Percentiles rank a stretch among this genome's conserved stretches.
These are phyloP conservation scores for Conticribra guillardii DNA, from an alignment of 108 stramenopile genomes.

Conservation along the genomic window DNA sequence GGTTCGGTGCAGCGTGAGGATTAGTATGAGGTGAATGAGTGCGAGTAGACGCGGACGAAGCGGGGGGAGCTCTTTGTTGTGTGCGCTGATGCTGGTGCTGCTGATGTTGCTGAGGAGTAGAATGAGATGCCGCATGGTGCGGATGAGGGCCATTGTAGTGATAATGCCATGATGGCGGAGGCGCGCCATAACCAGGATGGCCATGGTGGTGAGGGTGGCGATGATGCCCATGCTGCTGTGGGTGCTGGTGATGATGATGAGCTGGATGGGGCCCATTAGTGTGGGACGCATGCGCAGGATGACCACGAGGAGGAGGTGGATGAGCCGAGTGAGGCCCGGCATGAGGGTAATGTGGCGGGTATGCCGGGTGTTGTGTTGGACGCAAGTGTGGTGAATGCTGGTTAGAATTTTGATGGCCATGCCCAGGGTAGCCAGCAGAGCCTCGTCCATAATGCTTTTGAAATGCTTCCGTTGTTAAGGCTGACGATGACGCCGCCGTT, in stretches of 20 bases:
- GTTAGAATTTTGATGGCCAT: conserved; percentile 3
- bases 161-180: background rate
- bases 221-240: conserved; percentile 6
- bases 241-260: background rate
- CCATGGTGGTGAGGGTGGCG: background rate
- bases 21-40: no score
- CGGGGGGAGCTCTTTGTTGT: no score
- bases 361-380: background rate
- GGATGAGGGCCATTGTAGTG: conserved; percentile 2
- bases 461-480: conserved; percentile 26
- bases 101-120: background rate
- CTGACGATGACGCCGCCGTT: background rate
- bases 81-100: background rate
- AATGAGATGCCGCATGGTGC: background rate
- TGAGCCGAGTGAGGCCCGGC: background rate
- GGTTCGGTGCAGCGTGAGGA: no score
- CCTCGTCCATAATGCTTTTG: conserved; percentile 44
- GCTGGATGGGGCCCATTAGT: background rate
- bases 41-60: no score
- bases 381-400: conserved; percentile 6
- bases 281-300: background rate
- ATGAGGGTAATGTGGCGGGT: background rate
- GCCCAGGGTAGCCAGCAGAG: conserved; percentile 15
- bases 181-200: background rate
- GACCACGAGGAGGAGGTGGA: background rate